Base-by-base conservation (phyloP, 2,329 filamentous ascomycete species). In the Cryphonectria naterciae region DNA sequence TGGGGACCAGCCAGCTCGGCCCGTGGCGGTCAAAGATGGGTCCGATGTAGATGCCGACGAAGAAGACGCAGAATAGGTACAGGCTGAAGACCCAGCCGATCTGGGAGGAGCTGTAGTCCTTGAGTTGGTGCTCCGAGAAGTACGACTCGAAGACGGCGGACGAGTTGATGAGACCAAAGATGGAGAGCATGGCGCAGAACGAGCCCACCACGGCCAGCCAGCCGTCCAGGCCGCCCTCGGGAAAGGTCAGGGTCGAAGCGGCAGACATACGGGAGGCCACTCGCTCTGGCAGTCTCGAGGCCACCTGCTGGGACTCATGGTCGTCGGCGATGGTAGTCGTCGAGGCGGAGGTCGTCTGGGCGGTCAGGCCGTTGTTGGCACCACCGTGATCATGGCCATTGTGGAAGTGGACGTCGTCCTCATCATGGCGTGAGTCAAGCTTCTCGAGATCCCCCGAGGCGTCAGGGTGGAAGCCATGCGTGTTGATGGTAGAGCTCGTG, bases 41-140 rank as follows among this genome's bases (percentile, higher is more conserved):
- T 0, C 94, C 94, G 65, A 95, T 90, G 76, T 95, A 92, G 13
- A 97, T 88, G 37, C 93, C 93, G 52, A 92, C 89, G 77, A 95
- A 93, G 79, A 96, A 95, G 62, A 92, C 88, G 63, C 95, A 83
- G 77, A 96, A 97, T 41, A 93, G 85, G 77, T 94, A 95, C 67
- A 96, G 82, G 75, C 91, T 91, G 76, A 95, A 95, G 74, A 97
- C 93, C 94, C 94, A 97, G n/a, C 92, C 92, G 65, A 94, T 90
- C 67, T 88, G 85, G 4, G 90, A 90, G 15, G 91, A 85, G 68
- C 82, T 87, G 78, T 94, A 91, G 32, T 86, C 81, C n/a, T 82
- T 83, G 28, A 97, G 85, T 77, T 96, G 93, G 78, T 97, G 84
- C 28, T 85, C 87, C 43, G 88, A 85, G 73, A 97, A 87, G 80